A percentile compares a stretch with the other conserved stretches of the same genome.
phyloP scores from a whole-genome alignment of 805 yeast species.

The Wickerhamomyces chambardii region DNA sequence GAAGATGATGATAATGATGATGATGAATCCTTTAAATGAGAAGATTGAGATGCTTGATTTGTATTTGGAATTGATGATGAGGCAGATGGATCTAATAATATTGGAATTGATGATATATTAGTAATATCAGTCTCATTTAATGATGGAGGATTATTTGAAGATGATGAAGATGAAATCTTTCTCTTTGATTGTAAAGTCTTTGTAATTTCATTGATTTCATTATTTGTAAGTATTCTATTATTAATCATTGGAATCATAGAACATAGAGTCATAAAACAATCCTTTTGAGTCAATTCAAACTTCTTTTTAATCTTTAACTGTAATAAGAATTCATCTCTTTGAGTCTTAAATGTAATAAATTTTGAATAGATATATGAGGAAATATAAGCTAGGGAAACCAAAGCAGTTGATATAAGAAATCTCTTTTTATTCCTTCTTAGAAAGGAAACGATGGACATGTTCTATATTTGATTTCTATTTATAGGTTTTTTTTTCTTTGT shows the following conservation, averaged over 20 bases:
- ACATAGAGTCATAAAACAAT: slow-evolving; percentile 75
- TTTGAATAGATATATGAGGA: slow-evolving; percentile 35
- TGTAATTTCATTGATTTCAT: slow-evolving; percentile 70
- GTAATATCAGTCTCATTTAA: slow-evolving; percentile 23
- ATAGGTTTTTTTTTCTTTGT: no score
- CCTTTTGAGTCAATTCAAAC: slow-evolving; percentile 92
- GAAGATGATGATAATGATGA: no score
- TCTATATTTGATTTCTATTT: no score
- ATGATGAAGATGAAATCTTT: slow-evolving; percentile 5
- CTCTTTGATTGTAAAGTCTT: slow-evolving; percentile 59
- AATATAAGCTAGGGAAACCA: slow-evolving; percentile 32
- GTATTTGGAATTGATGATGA: no score
- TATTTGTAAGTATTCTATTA: slow-evolving; percentile 47
- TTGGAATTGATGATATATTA: no score
- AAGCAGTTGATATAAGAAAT: slow-evolving; percentile 32
- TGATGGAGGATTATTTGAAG: no score
- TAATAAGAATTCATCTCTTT: slow-evolving; percentile 50
- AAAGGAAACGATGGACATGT: slow-evolving; percentile 23
- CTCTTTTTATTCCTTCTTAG: slow-evolving; percentile 35
- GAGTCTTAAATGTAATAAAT: slow-evolving; percentile 41
- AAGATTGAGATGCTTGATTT: no score
- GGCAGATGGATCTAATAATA: no score
- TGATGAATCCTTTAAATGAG: no score
- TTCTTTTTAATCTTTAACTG: slow-evolving; percentile 27
- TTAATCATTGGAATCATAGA: slow-evolving; percentile 75